These are phyloP conservation scores for Bolboschoenus planiculmis DNA, from an alignment of 176 grass and related monocot genomes.

Conservation along the genomic window DNA sequence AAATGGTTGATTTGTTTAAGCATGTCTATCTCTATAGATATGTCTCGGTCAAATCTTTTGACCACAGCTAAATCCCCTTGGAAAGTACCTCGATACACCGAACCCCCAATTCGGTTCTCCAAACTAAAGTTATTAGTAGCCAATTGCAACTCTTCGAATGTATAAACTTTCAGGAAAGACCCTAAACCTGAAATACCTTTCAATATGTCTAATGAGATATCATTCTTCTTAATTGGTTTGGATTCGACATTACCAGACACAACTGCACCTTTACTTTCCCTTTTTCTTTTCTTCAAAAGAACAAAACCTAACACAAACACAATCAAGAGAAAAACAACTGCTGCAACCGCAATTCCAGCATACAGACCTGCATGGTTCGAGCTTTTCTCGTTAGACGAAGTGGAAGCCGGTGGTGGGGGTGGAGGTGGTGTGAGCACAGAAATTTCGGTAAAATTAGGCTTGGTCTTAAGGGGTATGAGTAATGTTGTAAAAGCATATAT, in stretches of 20 bases:
- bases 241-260: background rate
- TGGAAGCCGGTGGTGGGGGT: constrained; percentile 5
- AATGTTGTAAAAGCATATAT: constrained; percentile 49
- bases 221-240: constrained; percentile 1
- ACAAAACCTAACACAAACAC: constrained; percentile 11
- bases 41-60: constrained; percentile 33
- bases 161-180: constrained; percentile 48
- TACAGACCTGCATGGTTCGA: constrained; percentile 27
- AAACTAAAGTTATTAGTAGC: constrained; percentile 50
- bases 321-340: constrained; percentile 1
- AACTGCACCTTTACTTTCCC: background rate
- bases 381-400: constrained; percentile 14
- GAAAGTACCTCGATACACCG: constrained; percentile 48
- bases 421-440: constrained; percentile 25
- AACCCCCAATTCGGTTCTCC: constrained; percentile 27
- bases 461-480: constrained; percentile 39
- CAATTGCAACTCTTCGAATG: constrained; percentile 32
- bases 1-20: constrained; percentile 60
- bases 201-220: constrained; percentile 7
- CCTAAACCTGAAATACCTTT: constrained; percentile 45
- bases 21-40: constrained; percentile 38
- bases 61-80: constrained; percentile 35
- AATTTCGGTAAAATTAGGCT: constrained; percentile 37
- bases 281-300: constrained; percentile 19
- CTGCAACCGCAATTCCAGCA: constrained; percentile 32